A percentile compares a stretch with the other conserved stretches of the same genome.
Conservation (phyloP, 1,139 yeast genomes). For the Kurtzmaniella quercitrusa region DNA sequence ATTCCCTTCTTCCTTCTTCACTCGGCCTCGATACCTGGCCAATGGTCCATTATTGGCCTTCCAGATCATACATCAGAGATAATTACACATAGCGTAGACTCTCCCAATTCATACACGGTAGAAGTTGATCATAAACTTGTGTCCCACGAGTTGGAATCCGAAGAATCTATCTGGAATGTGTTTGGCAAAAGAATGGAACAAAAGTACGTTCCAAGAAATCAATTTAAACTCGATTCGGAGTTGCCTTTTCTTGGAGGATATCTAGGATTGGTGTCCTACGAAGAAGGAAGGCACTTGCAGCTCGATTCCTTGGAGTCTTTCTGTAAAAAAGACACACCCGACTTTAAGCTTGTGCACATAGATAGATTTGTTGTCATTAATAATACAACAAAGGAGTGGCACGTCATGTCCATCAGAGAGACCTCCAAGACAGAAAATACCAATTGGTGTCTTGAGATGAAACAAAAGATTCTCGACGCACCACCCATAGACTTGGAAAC, state of each 20-base stretch:
- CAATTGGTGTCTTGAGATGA: slow-evolving; percentile 30
- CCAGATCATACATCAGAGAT: slow-evolving; percentile 54
- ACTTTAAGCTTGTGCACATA: slow-evolving; percentile 68
- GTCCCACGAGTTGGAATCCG: slow-evolving; percentile 9
- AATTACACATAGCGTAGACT: slow-evolving; percentile 61
- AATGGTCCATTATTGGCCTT: slow-evolving; percentile 82
- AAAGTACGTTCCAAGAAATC: slow-evolving; percentile 18
- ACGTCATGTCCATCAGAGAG: slow-evolving; percentile 47
- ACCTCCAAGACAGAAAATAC: slow-evolving; percentile 16
- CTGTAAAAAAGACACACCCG: slow-evolving; percentile 47
- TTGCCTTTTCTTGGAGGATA: slow-evolving; percentile 88
- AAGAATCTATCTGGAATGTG: slow-evolving; percentile 20
- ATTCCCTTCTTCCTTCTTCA: slow-evolving; percentile 56
- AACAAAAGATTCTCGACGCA: slow-evolving; percentile 10
- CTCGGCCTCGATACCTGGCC: slow-evolving; percentile 77
- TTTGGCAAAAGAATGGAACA: slow-evolving; percentile 20
- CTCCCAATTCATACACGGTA: slow-evolving; percentile 15
- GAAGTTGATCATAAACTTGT: slow-evolving; percentile 11
- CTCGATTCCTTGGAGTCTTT: slow-evolving; percentile 28
- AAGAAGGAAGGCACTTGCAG: slow-evolving; percentile 59
- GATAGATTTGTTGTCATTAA: slow-evolving; percentile 62
- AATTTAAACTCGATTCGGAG: slow-evolving; percentile 17
- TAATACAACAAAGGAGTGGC: slow-evolving; percentile 44
- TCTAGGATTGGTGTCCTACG: slow-evolving; percentile 82
- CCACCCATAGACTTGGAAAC: slow-evolving; percentile 12